These are phyloP conservation scores for Trichocomaceae sp. DNA, from an alignment of 2,329 filamentous ascomycete genomes.

Conservation along the genomic window DNA sequence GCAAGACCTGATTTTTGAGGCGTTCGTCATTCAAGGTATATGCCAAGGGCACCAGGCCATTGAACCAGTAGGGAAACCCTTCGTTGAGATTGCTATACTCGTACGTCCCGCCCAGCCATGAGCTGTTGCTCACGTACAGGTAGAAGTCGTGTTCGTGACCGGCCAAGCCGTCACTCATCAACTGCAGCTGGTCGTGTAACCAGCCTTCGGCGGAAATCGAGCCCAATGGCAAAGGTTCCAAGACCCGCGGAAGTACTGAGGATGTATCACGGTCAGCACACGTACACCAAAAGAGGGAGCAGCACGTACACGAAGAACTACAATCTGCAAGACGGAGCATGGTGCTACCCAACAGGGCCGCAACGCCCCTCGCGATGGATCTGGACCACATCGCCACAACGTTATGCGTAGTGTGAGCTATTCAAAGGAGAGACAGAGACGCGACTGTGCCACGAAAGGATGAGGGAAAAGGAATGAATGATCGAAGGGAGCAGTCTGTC, in stretches of 20 bases:
- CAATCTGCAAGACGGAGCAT: conserved; percentile 3
- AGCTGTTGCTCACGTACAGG: conserved; percentile 46
- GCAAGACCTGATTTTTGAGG: conserved; percentile 46
- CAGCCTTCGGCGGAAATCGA: conserved; percentile 48
- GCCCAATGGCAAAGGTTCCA: conserved; percentile 39
- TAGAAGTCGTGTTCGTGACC: conserved; percentile 53
- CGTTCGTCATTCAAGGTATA: conserved; percentile 44
- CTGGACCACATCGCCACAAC: background rate
- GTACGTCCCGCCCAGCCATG: conserved; percentile 46
- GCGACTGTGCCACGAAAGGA: background rate
- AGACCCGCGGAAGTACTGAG: conserved; percentile 12
- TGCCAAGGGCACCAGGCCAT: conserved; percentile 52
- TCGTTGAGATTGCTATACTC: conserved; percentile 52
- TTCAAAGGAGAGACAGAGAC: background rate
- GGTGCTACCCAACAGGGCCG: background rate
- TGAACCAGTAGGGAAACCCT: conserved; percentile 54
- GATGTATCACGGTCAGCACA: background rate
- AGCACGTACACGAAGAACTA: conserved; percentile 1
- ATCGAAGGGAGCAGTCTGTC: background rate
- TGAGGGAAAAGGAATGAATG: background rate
- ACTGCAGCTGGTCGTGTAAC: conserved; percentile 45
- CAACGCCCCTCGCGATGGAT: background rate
- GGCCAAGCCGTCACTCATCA: conserved; percentile 47
- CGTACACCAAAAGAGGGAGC: background rate
- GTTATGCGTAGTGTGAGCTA: too few species aligned